These are phyloP conservation scores for Xylaria sp. DNA, from an alignment of 2,329 filamentous ascomycete species.

Conservation along the genomic window DNA sequence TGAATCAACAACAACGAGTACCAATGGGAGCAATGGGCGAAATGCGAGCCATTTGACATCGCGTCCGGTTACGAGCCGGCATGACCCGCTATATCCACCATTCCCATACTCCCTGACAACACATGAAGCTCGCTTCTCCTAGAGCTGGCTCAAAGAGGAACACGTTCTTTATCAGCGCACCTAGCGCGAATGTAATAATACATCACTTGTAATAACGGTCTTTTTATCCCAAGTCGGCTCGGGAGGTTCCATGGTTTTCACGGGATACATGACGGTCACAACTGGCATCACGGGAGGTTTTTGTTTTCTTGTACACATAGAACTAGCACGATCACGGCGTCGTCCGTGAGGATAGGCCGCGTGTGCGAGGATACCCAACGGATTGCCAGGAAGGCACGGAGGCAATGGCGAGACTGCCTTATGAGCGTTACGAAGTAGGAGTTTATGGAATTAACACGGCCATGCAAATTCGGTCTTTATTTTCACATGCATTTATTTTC, in stretches of 20 bases:
- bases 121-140: slow-evolving; percentile 21
- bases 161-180: slow-evolving; percentile 31
- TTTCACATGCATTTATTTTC: background rate
- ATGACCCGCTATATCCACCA: slow-evolving; percentile 1
- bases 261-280: slow-evolving; percentile 31
- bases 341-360: slow-evolving; percentile 38
- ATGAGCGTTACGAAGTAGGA: slow-evolving; percentile 17
- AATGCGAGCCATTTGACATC: slow-evolving; percentile 5
- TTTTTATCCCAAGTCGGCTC: slow-evolving; percentile 28
- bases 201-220: slow-evolving; percentile 36
- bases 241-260: slow-evolving; percentile 32
- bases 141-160: slow-evolving; percentile 40
- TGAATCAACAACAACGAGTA: slow-evolving; percentile 17
- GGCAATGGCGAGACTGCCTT: slow-evolving; percentile 28
- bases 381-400: slow-evolving; percentile 29
- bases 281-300: slow-evolving; percentile 20
- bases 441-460: slow-evolving; percentile 21
- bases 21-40: slow-evolving; percentile 5
- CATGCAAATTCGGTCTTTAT: slow-evolving; percentile 26
- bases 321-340: slow-evolving; percentile 38
- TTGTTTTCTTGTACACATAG: slow-evolving; percentile 28
- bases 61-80: background rate
- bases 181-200: slow-evolving; percentile 35
- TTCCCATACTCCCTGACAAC: slow-evolving; percentile 6
- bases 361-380: slow-evolving; percentile 42